phyloP scores from a whole-genome alignment of 2,329 filamentous ascomycete species.

The Colletotrichum sp. region DNA sequence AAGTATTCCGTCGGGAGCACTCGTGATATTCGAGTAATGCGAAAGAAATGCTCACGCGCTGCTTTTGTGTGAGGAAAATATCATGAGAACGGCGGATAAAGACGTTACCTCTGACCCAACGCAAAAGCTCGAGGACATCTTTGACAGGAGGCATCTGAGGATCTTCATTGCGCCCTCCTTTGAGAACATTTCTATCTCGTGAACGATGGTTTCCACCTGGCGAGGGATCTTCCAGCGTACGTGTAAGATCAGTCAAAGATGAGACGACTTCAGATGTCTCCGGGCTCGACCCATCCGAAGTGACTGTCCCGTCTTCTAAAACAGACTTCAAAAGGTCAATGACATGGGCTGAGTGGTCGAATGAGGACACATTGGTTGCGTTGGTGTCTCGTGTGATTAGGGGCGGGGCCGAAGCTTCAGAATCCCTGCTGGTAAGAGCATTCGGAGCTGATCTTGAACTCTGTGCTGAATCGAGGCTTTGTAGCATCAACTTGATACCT shows the following conservation, averaged over 20 bases:
- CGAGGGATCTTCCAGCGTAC: background rate
- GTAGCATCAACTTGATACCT: background rate
- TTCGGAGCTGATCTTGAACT: background rate
- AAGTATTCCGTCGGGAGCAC: conserved; percentile 36
- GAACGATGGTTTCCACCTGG: background rate
- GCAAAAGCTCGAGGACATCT: background rate
- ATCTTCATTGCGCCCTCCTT: too few species aligned
- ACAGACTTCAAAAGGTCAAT: conserved; percentile 33
- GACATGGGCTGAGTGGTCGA: conserved; percentile 37
- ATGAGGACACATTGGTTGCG: background rate
- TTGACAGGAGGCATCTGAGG: background rate
- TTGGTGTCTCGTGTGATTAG: background rate
- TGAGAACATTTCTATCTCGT: background rate
- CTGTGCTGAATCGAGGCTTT: background rate
- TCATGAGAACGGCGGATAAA: background rate
- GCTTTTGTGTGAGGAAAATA: background rate
- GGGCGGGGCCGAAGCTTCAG: background rate
- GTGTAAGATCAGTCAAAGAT: background rate
- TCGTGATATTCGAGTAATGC: conserved; percentile 33
- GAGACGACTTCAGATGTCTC: background rate
- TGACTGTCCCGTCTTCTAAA: background rate
- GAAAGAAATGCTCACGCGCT: conserved; percentile 24
- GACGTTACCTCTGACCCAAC: background rate
- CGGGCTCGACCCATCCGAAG: background rate
- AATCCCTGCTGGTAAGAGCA: too few species aligned